These are phyloP conservation scores for Cladosporium velox DNA, from an alignment of 2,329 filamentous ascomycete genomes.

Conservation along the genomic window DNA sequence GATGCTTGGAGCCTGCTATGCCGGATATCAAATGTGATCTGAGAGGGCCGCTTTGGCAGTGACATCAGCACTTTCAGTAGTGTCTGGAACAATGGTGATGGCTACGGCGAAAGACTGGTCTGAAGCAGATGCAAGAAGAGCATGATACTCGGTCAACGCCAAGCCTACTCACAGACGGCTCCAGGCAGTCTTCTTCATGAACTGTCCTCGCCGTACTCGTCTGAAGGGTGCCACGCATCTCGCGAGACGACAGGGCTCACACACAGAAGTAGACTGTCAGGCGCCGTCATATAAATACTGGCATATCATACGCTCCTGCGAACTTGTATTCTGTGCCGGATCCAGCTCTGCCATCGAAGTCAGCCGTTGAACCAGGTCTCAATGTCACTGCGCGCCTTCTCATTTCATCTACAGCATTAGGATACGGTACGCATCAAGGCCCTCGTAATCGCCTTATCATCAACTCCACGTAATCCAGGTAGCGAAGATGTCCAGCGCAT, in stretches of 20 bases:
- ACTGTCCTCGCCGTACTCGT: slow-evolving; percentile 52
- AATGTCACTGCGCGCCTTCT: background rate
- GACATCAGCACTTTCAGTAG: slow-evolving; percentile 38
- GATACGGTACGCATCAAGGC: slow-evolving; percentile 29
- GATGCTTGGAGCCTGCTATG: slow-evolving; percentile 35
- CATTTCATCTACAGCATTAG: slow-evolving; percentile 22
- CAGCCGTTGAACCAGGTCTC: slow-evolving; percentile 12
- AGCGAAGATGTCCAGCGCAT: slow-evolving; percentile 53
- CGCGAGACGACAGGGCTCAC: slow-evolving; percentile 57
- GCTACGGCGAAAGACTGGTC: slow-evolving; percentile 21
- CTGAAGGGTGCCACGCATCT: slow-evolving; percentile 55
- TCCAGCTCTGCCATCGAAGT: slow-evolving; percentile 20
- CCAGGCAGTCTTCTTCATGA: slow-evolving; percentile 33
- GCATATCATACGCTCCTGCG: slow-evolving; percentile 37
- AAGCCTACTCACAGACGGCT: slow-evolving; percentile 48
- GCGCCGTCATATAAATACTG: slow-evolving; percentile 25
- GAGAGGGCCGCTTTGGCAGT: slow-evolving; percentile 27
- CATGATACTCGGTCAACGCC: slow-evolving; percentile 31
- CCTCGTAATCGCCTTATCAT: slow-evolving; percentile 17
- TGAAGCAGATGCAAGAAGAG: slow-evolving; percentile 39
- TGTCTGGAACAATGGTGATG: slow-evolving; percentile 28
- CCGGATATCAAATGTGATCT: slow-evolving; percentile 37
- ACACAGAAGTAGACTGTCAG: slow-evolving; percentile 45
- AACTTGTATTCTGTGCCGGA: slow-evolving; percentile 27
- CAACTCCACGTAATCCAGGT: slow-evolving; percentile 19